A percentile compares a stretch with the other conserved stretches of the same genome.
Evolutionary conservation across 2,329 filamentous ascomycete genomes (phyloP).

Genomic region (Fusarium nodosum): DNA sequence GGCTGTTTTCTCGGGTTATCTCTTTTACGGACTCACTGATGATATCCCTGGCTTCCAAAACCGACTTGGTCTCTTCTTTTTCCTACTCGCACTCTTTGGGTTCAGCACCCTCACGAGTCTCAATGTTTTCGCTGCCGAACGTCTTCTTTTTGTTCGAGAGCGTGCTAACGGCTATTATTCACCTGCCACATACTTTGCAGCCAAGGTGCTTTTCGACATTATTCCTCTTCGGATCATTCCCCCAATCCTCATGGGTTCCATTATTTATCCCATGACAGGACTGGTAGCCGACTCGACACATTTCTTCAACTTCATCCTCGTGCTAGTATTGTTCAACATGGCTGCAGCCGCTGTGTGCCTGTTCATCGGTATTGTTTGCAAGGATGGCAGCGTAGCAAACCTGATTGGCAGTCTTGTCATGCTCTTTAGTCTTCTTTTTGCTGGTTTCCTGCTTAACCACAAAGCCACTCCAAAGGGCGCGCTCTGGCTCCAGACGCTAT

Average conservation of each 20-base stretch:
- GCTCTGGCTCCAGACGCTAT: conserved; percentile 91
- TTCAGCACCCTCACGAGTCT: conserved; percentile 96
- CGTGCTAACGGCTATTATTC: conserved; percentile 97
- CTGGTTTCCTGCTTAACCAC: conserved; percentile 93
- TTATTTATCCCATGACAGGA: conserved; percentile 98
- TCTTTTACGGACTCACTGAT: conserved; percentile 96
- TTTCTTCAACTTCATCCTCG: conserved; percentile 91
- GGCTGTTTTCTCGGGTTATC: conserved; percentile 91
- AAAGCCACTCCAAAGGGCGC: conserved; percentile 89
- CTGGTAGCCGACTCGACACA: conserved; percentile 84
- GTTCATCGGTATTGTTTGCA: conserved; percentile 96
- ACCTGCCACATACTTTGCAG: conserved; percentile 91
- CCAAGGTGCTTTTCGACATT: conserved; percentile 99
- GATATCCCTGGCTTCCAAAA: conserved; percentile 99
- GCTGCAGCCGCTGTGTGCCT: conserved; percentile 93
- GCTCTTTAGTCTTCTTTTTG: conserved; percentile 96
- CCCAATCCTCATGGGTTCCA: conserved; percentile 93
- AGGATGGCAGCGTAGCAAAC: conserved; percentile 91
- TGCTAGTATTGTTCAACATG: conserved; percentile 95
- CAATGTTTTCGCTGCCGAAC: conserved; percentile 91
- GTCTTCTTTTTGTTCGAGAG: conserved; percentile 91
- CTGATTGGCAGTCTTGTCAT: conserved; percentile 95
- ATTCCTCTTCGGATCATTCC: conserved; percentile 94
- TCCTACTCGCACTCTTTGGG: conserved; percentile 93
- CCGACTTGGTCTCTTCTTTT: conserved; percentile 96